Evolutionary conservation across 768 basidiomycete genomes (phyloP).

Genomic region (Dendrothele bispora): DNA sequence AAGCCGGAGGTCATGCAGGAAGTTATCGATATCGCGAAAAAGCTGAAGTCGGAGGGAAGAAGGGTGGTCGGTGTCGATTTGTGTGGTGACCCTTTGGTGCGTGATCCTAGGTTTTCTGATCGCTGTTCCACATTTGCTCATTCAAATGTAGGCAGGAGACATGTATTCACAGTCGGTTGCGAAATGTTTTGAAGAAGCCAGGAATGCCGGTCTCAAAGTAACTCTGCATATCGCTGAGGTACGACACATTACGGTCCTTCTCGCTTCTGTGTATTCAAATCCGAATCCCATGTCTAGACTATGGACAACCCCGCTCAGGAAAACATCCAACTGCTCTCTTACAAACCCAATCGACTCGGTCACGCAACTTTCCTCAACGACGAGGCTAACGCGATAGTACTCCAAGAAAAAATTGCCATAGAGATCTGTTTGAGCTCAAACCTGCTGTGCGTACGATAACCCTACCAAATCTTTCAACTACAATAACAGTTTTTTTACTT

Average conservation of each 20-base stretch:
- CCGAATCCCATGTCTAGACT: conserved; percentile 35
- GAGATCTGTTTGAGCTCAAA: conserved; percentile 86
- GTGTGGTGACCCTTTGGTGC: conserved; percentile 69
- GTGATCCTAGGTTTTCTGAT: too few relatives aligned
- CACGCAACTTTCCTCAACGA: conserved; percentile 80
- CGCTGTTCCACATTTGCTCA: too few relatives aligned
- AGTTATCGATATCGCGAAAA: conserved; percentile 55
- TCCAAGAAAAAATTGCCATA: conserved; percentile 52
- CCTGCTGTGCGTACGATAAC: conserved; percentile 62
- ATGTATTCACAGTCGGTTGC: conserved; percentile 55
- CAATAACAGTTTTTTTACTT: not conserved
- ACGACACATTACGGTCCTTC: conserved; percentile 2
- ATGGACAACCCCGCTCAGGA: conserved; percentile 51
- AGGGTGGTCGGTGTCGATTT: conserved; percentile 78
- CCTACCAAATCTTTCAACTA: not conserved
- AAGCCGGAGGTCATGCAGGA: conserved; percentile 45
- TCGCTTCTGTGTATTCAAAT: not conserved
- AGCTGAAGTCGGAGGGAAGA: conserved; percentile 54
- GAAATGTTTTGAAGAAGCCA: conserved; percentile 52
- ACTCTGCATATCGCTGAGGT: conserved; percentile 88
- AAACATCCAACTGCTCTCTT: conserved; percentile 59
- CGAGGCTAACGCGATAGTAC: conserved; percentile 55
- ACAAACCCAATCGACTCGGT: conserved; percentile 66
- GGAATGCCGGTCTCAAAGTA: conserved; percentile 61
- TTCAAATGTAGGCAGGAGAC: conserved; percentile 45